Conservation (phyloP, 2,329 filamentous ascomycete species). For the Trichoderma polysporum region DNA sequence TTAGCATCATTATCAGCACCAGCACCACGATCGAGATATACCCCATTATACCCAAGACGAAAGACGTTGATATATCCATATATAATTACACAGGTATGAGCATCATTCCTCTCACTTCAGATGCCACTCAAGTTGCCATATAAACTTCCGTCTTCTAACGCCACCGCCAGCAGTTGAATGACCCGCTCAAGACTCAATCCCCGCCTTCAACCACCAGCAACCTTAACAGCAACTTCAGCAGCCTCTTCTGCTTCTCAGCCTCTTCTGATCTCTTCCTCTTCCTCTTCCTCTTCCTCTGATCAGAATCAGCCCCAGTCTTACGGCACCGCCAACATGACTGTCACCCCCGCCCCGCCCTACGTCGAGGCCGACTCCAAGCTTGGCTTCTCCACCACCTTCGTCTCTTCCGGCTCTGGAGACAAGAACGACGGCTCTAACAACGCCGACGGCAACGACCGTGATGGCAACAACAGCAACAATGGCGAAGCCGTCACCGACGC, state of each 20-base stretch:
- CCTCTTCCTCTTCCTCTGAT: background rate
- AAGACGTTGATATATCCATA: background rate
- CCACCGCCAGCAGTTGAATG: conserved; percentile 14
- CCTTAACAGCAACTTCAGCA: background rate
- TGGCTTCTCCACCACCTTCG: conserved; percentile 24
- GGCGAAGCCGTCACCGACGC: conserved; percentile 28
- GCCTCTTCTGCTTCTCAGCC: background rate
- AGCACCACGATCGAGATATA: background rate
- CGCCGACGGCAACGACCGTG: background rate
- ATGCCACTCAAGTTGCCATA: background rate
- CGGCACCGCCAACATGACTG: conserved; percentile 6
- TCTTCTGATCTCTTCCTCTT: background rate
- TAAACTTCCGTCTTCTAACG: background rate
- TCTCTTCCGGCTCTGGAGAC: conserved; percentile 9
- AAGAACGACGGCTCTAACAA: background rate
- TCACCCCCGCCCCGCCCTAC: background rate
- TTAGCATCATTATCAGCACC: background rate
- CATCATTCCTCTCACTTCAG: background rate
- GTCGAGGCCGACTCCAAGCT: conserved; percentile 22
- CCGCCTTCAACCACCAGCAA: conserved; percentile 16
- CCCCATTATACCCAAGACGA: background rate
- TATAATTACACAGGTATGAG: background rate
- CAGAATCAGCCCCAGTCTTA: background rate
- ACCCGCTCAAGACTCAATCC: background rate
- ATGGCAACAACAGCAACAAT: conserved; percentile 8